phyloP scores from a whole-genome alignment of 1,284 basidiomycete genomes.

The Phylloboletellus chloephorus region DNA sequence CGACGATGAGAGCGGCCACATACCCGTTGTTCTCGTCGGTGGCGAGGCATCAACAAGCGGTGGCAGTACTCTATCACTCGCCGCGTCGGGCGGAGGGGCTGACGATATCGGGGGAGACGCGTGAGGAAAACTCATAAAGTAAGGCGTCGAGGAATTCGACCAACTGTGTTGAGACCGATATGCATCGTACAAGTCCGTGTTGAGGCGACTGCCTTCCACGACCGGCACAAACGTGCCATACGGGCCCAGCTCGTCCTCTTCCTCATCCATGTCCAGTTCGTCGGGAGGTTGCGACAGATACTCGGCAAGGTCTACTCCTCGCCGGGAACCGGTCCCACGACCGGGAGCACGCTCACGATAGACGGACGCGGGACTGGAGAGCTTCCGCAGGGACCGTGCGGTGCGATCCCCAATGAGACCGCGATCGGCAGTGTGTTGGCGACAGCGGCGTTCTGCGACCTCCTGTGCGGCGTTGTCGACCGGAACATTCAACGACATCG shows the following conservation, averaged over 20 bases:
- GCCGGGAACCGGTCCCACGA: constrained; percentile 25
- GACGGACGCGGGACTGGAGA: constrained; percentile 48
- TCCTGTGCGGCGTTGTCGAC: constrained; percentile 42
- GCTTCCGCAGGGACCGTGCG: constrained; percentile 49
- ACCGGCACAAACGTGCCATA: constrained; percentile 29
- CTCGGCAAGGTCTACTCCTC: constrained; percentile 38
- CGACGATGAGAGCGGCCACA: constrained; percentile 26
- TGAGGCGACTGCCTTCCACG: constrained; percentile 49
- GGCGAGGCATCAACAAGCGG: constrained; percentile 28
- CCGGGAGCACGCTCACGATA: constrained; percentile 42
- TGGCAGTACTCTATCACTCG: constrained; percentile 23
- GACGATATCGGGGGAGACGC: constrained; percentile 18
- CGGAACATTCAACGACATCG: neutral
- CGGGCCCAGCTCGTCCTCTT: constrained; percentile 45
- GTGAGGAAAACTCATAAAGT: constrained; percentile 24
- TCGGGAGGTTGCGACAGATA: constrained; percentile 46
- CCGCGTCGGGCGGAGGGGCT: constrained; percentile 18
- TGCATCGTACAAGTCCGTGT: constrained; percentile 53
- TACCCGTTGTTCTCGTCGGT: constrained; percentile 15
- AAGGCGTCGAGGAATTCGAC: constrained; percentile 26
- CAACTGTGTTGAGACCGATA: constrained; percentile 34
- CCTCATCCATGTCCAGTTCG: constrained; percentile 53
- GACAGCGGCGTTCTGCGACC: constrained; percentile 59
- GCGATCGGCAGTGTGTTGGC: constrained; percentile 47
- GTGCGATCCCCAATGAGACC: constrained; percentile 60